These are phyloP conservation scores for Fusarium sp. DNA, from an alignment of 2,329 filamentous ascomycete species.

Conservation along the genomic window DNA sequence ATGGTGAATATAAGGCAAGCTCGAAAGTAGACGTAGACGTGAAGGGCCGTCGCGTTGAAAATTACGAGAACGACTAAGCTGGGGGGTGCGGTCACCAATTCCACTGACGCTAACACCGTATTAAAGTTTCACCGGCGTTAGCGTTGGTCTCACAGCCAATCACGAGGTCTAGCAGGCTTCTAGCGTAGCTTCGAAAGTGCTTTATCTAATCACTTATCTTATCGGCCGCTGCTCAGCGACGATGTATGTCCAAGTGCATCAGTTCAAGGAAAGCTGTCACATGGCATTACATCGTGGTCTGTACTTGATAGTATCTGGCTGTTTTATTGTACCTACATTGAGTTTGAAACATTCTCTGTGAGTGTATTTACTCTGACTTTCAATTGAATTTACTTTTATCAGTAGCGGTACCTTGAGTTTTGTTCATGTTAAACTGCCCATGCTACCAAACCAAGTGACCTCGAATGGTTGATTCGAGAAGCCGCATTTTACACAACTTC, in stretches of 20 bases:
- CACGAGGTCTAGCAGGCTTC: background rate
- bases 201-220: conserved; percentile 35
- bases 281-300: background rate
- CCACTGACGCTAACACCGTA: conserved; percentile 55
- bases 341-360: background rate
- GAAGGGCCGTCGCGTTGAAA: conserved; percentile 53
- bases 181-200: background rate
- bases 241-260: background rate
- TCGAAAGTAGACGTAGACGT: conserved; percentile 34
- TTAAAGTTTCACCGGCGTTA: conserved; percentile 52
- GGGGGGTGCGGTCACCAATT: conserved; percentile 56
- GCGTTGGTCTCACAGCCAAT: background rate
- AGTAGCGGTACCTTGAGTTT: background rate
- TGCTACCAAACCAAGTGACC: background rate
- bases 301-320: background rate
- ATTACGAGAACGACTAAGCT: conserved; percentile 53
- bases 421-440: background rate
- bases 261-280: background rate
- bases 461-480: background rate
- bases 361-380: accelerated
- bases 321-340: background rate
- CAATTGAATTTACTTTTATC: background rate
- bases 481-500: background rate
- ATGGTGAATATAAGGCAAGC: conserved; percentile 7
- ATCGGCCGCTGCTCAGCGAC: conserved; percentile 7